Evolutionary conservation across 805 yeast genomes (phyloP).

Genomic region (Jamesozyma spencerorum): DNA sequence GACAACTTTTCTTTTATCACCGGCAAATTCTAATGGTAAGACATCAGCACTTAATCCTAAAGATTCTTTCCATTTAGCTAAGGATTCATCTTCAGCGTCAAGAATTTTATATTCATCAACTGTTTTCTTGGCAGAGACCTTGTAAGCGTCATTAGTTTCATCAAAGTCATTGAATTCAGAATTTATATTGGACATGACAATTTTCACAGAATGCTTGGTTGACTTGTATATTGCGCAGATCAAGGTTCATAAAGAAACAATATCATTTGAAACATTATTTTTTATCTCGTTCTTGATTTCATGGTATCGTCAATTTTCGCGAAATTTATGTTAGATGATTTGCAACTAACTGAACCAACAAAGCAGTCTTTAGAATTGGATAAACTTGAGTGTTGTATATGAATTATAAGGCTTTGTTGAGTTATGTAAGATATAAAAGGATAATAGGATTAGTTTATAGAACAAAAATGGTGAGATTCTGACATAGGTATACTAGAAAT

Average conservation of each 20-base stretch:
- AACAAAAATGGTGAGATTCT: not conserved
- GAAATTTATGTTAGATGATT: too few species aligned
- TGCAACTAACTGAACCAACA: too few species aligned
- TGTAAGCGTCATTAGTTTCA: slow-evolving; percentile 20
- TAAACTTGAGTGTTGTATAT: too few species aligned
- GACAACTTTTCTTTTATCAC: slow-evolving; percentile 70
- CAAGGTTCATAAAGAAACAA: too few species aligned
- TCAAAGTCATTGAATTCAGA: slow-evolving; percentile 23
- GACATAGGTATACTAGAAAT: not conserved
- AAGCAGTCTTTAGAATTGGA: too few species aligned
- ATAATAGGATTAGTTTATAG: not conserved
- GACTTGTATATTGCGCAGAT: too few species aligned
- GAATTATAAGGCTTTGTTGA: too few species aligned
- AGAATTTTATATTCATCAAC: slow-evolving; percentile 72
- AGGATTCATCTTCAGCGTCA: slow-evolving; percentile 85
- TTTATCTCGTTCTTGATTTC: too few species aligned
- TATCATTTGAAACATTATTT: too few species aligned
- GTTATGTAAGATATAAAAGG: too few species aligned
- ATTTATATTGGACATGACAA: slow-evolving; percentile 30
- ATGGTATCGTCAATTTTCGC: too few species aligned
- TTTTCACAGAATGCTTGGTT: too few species aligned
- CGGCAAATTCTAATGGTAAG: slow-evolving; percentile 52
- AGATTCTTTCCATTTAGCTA: slow-evolving; percentile 86
- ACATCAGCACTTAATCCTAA: slow-evolving; percentile 61
- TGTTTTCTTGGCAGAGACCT: slow-evolving; percentile 52